phyloP scores from a whole-genome alignment of 768 basidiomycete genomes.

The Austroboletus festivus region DNA sequence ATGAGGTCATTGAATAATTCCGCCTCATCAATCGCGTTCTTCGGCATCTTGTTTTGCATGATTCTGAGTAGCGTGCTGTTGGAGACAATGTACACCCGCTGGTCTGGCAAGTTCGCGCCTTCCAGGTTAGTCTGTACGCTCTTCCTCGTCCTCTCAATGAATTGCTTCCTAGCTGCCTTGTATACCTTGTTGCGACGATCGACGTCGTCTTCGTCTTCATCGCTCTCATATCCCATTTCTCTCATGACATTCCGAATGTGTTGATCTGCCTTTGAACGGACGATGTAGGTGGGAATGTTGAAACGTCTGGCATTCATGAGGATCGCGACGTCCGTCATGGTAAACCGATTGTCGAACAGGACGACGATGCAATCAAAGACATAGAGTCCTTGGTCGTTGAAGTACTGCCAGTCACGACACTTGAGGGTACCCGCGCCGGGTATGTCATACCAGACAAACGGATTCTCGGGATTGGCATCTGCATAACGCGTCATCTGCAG shows the following conservation, averaged over 20 bases:
- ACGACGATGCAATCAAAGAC: slow-evolving; percentile 36
- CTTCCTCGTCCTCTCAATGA: slow-evolving; percentile 20
- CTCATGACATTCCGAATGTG: slow-evolving; percentile 26
- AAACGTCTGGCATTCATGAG: slow-evolving; percentile 29
- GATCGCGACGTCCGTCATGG: slow-evolving; percentile 33
- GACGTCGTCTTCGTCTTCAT: slow-evolving; percentile 10
- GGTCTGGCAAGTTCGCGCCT: slow-evolving; percentile 17
- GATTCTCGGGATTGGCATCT: slow-evolving; percentile 18
- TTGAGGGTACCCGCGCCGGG: slow-evolving; percentile 35
- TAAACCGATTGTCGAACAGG: slow-evolving; percentile 34
- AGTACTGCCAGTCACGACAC: slow-evolving; percentile 35
- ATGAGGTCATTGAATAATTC: slow-evolving; percentile 10
- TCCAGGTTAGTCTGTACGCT: slow-evolving; percentile 19
- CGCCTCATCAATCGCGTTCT: slow-evolving; percentile 14
- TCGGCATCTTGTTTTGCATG: slow-evolving; percentile 10
- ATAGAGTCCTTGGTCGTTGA: slow-evolving; percentile 35
- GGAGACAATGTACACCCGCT: slow-evolving; percentile 29
- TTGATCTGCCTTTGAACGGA: slow-evolving; percentile 38
- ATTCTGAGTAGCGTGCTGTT: slow-evolving; percentile 14
- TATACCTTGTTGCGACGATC: slow-evolving; percentile 5
- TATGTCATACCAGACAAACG: slow-evolving; percentile 35
- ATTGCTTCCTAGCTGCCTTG: slow-evolving; percentile 16
- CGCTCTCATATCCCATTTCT: slow-evolving; percentile 23
- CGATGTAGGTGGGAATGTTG: slow-evolving; percentile 34
- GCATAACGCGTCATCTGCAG: slow-evolving; percentile 22